A percentile compares a stretch with the other conserved stretches of the same genome.
phyloP scores from a whole-genome alignment of 164 flowering plant genomes.

The Amborella trichopoda region DNA sequence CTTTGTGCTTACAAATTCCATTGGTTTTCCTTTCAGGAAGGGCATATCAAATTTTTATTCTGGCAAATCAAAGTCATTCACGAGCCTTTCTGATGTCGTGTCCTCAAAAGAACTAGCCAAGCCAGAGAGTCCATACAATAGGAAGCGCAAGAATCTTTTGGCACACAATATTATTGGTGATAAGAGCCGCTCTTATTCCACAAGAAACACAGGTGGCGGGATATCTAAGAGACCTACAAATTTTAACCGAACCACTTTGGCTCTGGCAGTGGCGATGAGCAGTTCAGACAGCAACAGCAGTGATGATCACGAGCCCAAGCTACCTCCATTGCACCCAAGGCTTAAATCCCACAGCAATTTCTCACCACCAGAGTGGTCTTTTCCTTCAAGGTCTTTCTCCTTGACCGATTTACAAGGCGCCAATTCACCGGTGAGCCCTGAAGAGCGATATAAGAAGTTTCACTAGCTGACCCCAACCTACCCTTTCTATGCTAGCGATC shows the following conservation, averaged over 20 bases:
- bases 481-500: too few species aligned
- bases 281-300: conserved; percentile 29
- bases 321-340: conserved; percentile 52
- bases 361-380: conserved; percentile 8
- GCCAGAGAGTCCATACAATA: conserved; percentile 60
- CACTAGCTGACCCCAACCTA: too few species aligned
- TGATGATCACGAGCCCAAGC: conserved; percentile 21
- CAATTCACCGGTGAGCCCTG: conserved; percentile 1
- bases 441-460: conserved; percentile 4
- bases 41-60: conserved; percentile 71
- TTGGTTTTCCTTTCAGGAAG: conserved; percentile 28
- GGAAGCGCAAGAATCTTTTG: conserved; percentile 59
- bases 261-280: conserved; percentile 50
- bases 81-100: conserved; percentile 47
- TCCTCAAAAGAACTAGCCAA: conserved; percentile 53
- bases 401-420: conserved; percentile 40
- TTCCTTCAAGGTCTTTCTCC: conserved; percentile 41
- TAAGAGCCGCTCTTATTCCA: conserved; percentile 19
- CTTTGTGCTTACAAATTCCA: not conserved
- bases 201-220: conserved; percentile 34
- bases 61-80: conserved; percentile 80
- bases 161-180: conserved; percentile 31
- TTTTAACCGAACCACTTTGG: conserved; percentile 41
- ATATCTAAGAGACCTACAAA: conserved; percentile 51
- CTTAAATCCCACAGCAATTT: conserved; percentile 6